Base-by-base conservation (phyloP, 2,329 filamentous ascomycete species). In the Diaporthe vaccinii region DNA sequence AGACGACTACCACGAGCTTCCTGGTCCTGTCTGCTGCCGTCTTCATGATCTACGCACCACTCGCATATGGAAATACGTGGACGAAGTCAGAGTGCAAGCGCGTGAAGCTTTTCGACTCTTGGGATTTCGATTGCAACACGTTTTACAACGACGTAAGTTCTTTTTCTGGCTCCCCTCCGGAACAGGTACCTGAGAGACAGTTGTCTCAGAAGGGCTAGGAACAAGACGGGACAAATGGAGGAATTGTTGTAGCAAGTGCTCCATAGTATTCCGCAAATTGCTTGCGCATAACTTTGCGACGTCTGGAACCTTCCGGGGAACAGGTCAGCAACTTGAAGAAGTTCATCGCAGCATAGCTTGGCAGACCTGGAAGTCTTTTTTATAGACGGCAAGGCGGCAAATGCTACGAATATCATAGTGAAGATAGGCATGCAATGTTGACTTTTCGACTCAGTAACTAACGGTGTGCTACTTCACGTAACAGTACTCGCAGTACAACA, bases 91-190 rank as follows among this genome's bases (percentile, higher is more conserved):
- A 97, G 81, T 99, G 97, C 89, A 92, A 91, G 79, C 92, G 91
- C 74, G 93, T 97, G 77, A 98, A 98, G 88, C 87, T 99, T 17
- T 93, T 98, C 82, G 87, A 90, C 75, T 93, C 92, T 2, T 99
- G 97, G 97, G 97, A 99, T 83, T 99, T 96, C 90, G 97, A 99
- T 84, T 99, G 97, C 90, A 98, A 98, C 84, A 96, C 91, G 76
- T 99, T 99, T 87, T 88, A 93, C 80, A 92, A 93, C 78, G 92
- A 92, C 82, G 96, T 98, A 92, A 94, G 94, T 93, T 70, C 49
- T 15, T 73, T 51, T 55, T 62, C 67, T 58, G 70, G 70, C 73
- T 77, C 83, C 74, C 82, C 84, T 79, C 70, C 80, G 72, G 80
- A 82, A 76, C 77, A 80, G 59, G 81, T 86, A 67, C 86, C 85